Base-by-base conservation (phyloP, 352 stramenopile species). In the Globisporangium emineosum region DNA sequence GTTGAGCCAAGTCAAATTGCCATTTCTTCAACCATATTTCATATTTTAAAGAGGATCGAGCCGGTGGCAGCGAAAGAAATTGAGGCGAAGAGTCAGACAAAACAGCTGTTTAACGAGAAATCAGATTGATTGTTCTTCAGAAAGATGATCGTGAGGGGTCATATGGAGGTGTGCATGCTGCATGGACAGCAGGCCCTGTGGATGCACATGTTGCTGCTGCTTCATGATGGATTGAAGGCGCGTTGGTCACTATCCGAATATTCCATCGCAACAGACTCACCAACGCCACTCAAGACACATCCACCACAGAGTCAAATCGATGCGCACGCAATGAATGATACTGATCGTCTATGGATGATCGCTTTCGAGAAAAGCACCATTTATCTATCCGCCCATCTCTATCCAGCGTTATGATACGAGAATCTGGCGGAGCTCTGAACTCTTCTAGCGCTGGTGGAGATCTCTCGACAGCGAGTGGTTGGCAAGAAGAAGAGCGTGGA, bases 31-130 rank as follows among this genome's bases (percentile, higher is more conserved):
- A 21, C 37, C n/a, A 4, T 12, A n/a, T n/a, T n/a, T n/a, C n/a
- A n/a, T n/a, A n/a, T n/a, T n/a, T n/a, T n/a, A n/a, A n/a, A n/a
- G n/a, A n/a, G n/a, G n/a, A n/a, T n/a, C n/a, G n/a, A n/a, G n/a
- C n/a, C n/a, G n/a, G n/a, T n/a, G n/a, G n/a, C n/a, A n/a, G 50
- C 27, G 27, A 56, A 32, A 12, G 50, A 56, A 56, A 56, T 40
- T 25, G 51, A n/a, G 17, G 51, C 9, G 27, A 57, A 57, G 51
- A 57, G 51, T 25, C 51, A 57, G 51, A 29, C 8, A 15, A 57
- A 57, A 5, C 51, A 57, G 51, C 51, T 57, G 51, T 9, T 30
- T 55, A 25, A 12, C 17, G 40, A 47, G 40, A 47, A 23, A 47
- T 47, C 25, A 29, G 49, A 55, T 35, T 30, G 47, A n/a, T n/a